Percentiles rank a stretch among this genome's conserved stretches.
Conservation (phyloP, 805 yeast species). For the Wickerhamiella sergipiensis region DNA sequence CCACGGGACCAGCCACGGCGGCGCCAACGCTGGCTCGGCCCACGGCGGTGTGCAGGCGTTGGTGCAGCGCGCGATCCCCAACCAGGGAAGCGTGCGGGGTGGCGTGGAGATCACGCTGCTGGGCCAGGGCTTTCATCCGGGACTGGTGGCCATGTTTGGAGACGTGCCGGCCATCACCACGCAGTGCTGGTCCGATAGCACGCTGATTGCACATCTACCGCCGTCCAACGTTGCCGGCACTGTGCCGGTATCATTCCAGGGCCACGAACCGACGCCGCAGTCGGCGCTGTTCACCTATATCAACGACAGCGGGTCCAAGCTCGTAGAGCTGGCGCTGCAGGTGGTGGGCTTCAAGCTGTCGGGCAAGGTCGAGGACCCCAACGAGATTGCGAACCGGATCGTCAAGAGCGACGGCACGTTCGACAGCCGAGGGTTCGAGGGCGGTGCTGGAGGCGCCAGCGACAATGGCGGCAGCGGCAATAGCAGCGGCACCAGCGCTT, state of each 20-base stretch:
- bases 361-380: constrained; percentile 88
- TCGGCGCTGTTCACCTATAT: constrained; percentile 63
- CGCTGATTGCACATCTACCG: constrained; percentile 86
- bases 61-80: constrained; percentile 82
- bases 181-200: constrained; percentile 91
- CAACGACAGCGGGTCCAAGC: constrained; percentile 89
- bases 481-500: not conserved
- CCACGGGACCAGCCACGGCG: not conserved
- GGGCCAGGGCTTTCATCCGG: constrained; percentile 77
- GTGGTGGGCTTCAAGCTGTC: constrained; percentile 96
- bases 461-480: constrained; percentile 13
- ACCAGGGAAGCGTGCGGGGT: constrained; percentile 91
- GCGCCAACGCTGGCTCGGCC: not conserved
- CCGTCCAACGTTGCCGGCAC: constrained; percentile 86
- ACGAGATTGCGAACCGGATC: constrained; percentile 81
- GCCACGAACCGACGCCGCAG: constrained; percentile 27
- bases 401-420: constrained; percentile 31
- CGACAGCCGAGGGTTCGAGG: constrained; percentile 11
- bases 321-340: constrained; percentile 88
- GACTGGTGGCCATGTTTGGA: constrained; percentile 77
- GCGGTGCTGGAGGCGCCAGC: constrained; percentile 23
- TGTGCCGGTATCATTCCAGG: constrained; percentile 72
- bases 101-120: constrained; percentile 89
- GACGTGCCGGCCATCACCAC: constrained; percentile 41
- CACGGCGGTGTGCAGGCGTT: constrained; percentile 29